Evolutionary conservation across 345 rosid species (phyloP).

Genomic region (Euphorbia lathyris): DNA sequence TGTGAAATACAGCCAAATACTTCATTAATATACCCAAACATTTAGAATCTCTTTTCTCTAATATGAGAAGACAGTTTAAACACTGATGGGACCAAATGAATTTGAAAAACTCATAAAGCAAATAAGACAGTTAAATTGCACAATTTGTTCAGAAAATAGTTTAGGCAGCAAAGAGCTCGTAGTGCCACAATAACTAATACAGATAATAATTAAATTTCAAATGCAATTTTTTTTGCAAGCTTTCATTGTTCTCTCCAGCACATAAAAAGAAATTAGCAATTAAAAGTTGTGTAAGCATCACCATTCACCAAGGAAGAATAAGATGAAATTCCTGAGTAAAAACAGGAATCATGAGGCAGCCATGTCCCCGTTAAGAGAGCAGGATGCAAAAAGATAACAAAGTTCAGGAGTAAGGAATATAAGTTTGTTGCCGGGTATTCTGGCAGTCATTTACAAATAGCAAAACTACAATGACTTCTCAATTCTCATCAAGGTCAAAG

Average conservation of each 20-base stretch:
- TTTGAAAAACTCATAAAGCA: neutral
- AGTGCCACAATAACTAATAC: neutral
- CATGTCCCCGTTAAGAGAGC: neutral
- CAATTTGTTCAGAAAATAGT: neutral
- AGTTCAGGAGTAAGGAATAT: neutral
- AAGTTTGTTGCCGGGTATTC: neutral
- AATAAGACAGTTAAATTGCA: neutral
- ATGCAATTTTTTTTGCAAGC: neutral
- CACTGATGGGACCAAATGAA: neutral
- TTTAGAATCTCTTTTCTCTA: neutral
- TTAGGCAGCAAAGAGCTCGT: neutral
- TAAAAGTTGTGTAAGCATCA: neutral
- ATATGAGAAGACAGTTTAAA: neutral
- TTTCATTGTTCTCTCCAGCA: neutral
- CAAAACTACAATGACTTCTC: neutral
- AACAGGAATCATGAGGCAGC: neutral
- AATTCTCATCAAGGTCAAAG: neutral
- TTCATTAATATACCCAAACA: neutral
- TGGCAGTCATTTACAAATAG: neutral
- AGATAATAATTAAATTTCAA: neutral
- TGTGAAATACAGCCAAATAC: neutral
- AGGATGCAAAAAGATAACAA: neutral
- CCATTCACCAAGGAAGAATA: conserved; percentile 2
- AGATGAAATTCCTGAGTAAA: neutral
- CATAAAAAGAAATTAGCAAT: neutral